Conservation (phyloP, 768 basidiomycete genomes). For the Boletellus sp. region DNA sequence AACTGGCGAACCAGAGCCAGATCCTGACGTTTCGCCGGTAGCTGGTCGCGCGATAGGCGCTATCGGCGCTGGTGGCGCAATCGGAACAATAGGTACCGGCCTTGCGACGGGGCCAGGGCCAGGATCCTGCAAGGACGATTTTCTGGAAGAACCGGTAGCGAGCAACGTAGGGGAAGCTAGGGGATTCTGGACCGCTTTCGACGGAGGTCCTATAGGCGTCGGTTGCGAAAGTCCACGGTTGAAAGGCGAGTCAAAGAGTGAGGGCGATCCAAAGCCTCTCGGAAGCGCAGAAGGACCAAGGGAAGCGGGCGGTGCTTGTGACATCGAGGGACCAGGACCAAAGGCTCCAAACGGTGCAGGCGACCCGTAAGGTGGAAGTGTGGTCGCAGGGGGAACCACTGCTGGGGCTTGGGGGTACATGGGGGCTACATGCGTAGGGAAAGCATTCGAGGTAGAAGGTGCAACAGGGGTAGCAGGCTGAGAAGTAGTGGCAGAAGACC, state of each 20-base stretch:
- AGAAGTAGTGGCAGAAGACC: conserved; percentile 33
- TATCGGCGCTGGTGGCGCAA: conserved; percentile 55
- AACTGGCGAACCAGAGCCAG: conserved; percentile 59
- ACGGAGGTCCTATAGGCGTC: conserved; percentile 57
- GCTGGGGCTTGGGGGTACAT: conserved; percentile 45
- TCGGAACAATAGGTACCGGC: conserved; percentile 29
- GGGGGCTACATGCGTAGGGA: conserved; percentile 44
- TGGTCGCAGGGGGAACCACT: conserved; percentile 39
- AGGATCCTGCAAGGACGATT: conserved; percentile 40
- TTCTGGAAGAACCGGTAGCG: conserved; percentile 47
- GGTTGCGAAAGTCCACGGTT: conserved; percentile 40
- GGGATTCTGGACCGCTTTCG: conserved; percentile 34
- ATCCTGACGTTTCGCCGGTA: conserved; percentile 41
- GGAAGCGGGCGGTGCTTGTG: conserved; percentile 40
- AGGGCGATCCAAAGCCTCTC: conserved; percentile 47
- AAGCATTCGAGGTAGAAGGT: conserved; percentile 29
- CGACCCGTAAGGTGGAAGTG: conserved; percentile 55
- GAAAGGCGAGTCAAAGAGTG: conserved; percentile 51
- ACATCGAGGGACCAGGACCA: conserved; percentile 42
- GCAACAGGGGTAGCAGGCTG: conserved; percentile 46
- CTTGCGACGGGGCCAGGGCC: conserved; percentile 61
- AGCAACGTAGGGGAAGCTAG: conserved; percentile 39
- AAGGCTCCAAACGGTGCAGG: conserved; percentile 51
- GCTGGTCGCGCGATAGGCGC: conserved; percentile 56
- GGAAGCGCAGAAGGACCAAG: conserved; percentile 55